Percentiles rank a stretch among this genome's conserved stretches.
Evolutionary conservation across 2,329 filamentous ascomycete genomes (phyloP).

Genomic region (Nemania diffusa): DNA sequence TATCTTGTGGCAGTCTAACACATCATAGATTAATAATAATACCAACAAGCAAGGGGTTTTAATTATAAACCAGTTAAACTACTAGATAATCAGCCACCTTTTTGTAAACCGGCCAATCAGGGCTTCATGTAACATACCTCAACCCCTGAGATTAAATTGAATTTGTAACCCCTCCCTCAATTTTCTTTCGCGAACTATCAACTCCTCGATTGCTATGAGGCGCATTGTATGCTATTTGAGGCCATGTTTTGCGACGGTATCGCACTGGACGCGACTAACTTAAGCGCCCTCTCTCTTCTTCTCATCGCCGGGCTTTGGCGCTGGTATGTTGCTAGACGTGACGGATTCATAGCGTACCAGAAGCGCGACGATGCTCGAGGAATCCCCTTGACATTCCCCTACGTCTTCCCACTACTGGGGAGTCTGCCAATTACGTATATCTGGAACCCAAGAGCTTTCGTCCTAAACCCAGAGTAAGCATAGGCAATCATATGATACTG

Average conservation of each 20-base stretch:
- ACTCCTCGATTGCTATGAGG: too few species aligned
- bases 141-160: too few species aligned
- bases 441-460: slow-evolving; percentile 39
- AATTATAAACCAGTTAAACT: too few species aligned
- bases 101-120: too few species aligned
- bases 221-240: too few species aligned
- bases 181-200: too few species aligned
- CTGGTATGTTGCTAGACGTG: slow-evolving; percentile 28
- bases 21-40: too few species aligned
- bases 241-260: slow-evolving; percentile 25
- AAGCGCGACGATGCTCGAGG: slow-evolving; percentile 29
- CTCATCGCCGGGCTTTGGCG: slow-evolving; percentile 34
- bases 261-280: slow-evolving; percentile 17
- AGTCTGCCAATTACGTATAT: slow-evolving; percentile 42
- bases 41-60: too few species aligned
- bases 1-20: too few species aligned
- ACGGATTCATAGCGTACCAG: slow-evolving; percentile 9
- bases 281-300: slow-evolving; percentile 33
- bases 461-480: slow-evolving; percentile 39
- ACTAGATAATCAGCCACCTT: too few species aligned
- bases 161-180: too few species aligned
- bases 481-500: not conserved
- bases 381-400: slow-evolving; percentile 40
- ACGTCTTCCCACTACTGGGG: slow-evolving; percentile 41
- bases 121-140: too few species aligned